Base-by-base conservation (phyloP, 768 basidiomycete genomes). In the Hypholoma fasciculare region DNA sequence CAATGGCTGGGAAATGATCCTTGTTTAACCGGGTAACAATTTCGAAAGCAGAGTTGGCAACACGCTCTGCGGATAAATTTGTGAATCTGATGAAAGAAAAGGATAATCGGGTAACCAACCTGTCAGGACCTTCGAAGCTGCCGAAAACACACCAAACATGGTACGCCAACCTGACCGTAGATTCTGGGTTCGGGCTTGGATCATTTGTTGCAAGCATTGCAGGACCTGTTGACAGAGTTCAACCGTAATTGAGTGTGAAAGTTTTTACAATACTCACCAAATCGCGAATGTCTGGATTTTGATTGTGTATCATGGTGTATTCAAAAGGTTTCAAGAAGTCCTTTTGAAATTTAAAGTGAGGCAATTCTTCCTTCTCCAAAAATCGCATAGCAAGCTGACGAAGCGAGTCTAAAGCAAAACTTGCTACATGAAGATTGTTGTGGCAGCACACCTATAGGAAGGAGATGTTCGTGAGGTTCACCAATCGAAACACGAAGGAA, bases 261-360 rank as follows among this genome's bases (percentile, higher is more conserved):
- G 6, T 56, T 17, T 20, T 19, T 42, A 12, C 13, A 30, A 30
- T 19, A 65, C 67, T 49, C 64, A 94, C 96, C 94, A 99, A 92
- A 69, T 99, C 97, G 49, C 97, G 85, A 47, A 96, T 87, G 63
- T 98, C 97, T 6, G 94, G 92, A 71, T 98, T 96, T 56, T 89
- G 83, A 71, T 98, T 99, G 69, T 98, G 91, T 44, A 89, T 82
- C 93, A 99, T 99, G 1, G 97, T 96, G 70, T 97, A 89, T 73
- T 98, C 96, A 70, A 98, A 99, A 0, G 97, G 97, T 68, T 94
- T 93, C 60, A 99, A 74, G 75, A 99, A 99, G 70, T 99, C 96
- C 74, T 98, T 99, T 68, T 99, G 97, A 73, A 99, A 99, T 68
- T 96, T 94, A 83, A 98, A 99, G 75, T 98, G 95, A 2, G 95